Evolutionary conservation across 2,329 filamentous ascomycete species (phyloP), one percentile per base, ranked within the genome.

Genomic region (Grosmannia clavigera): DNA sequence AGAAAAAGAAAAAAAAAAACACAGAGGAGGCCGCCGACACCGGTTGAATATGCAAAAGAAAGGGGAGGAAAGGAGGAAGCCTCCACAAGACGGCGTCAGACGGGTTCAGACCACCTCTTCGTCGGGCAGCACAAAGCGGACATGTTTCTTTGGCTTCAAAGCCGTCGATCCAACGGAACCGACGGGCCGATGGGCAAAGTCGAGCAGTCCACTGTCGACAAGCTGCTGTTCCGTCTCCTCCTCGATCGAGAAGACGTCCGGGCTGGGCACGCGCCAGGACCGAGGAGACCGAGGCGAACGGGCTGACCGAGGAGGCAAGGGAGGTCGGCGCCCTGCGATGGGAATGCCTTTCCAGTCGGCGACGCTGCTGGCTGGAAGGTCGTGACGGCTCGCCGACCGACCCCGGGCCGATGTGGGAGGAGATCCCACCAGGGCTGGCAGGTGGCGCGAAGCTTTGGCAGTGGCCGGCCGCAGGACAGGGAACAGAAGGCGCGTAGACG

Each of bases 221-320:
- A 76, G 68, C 65, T 81, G 78, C 66, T 79, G 78, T 70, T 81
- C 80, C 1, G 77, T 77, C 70, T 83, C 80, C 68, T 83, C 81
- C 69, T 81, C 77, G 60, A 83, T 83, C 35, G 78, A 78, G 76
- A 80, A 83, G 3, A 83, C 81, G 58, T 82, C 80, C 0, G 80
- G 80, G 66, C 80, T 83, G 7, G 81, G 81, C 69, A 81, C 76
- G 46, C 80, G 73, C 81, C 81, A 83, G 1, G 81, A 74, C 60
- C 74, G 74, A 11, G 74, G 74, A 10, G 77, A 75, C 52, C 75
- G 43, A 7, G 43, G 43, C 16, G 81, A 74, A 59, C 74, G 74
- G 12, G 43, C 19, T 7, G 81, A 74, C 59, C 74, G 74, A 10
- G 43, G 43, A 46, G 43, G 6, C 19, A 74, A 73, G 12, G 74